These are phyloP conservation scores for Pseudoscleropodium purum DNA, from an alignment of 225 moss, liverwort and hornwort species.

Conservation along the genomic window DNA sequence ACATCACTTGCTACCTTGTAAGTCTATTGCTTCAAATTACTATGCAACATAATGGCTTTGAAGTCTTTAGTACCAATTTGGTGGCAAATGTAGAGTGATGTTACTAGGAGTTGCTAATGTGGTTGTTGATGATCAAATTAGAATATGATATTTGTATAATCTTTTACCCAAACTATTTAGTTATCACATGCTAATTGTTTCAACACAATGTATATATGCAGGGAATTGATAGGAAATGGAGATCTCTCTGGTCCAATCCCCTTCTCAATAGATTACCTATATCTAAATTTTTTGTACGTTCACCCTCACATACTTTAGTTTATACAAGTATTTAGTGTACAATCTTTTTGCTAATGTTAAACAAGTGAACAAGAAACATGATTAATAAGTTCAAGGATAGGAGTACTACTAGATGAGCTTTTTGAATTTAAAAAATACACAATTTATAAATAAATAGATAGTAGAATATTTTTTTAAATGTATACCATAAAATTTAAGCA, in stretches of 20 bases:
- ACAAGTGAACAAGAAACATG: too few relatives aligned
- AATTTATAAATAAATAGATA: too few relatives aligned
- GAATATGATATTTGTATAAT: too few relatives aligned
- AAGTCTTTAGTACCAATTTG: too few relatives aligned
- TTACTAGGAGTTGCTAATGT: fast-evolving
- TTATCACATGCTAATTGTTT: fast-evolving
- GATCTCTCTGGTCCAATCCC: neutral
- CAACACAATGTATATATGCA: neutral
- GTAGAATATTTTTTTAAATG: too few relatives aligned
- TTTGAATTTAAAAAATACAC: too few relatives aligned
- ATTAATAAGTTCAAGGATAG: too few relatives aligned
- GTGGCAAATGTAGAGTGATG: fast-evolving
- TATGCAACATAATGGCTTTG: fast-evolving
- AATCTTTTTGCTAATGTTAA: too few relatives aligned
- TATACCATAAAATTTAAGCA: neutral
- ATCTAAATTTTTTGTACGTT: neutral
- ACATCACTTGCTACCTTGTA: neutral
- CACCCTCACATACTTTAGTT: fast-evolving
- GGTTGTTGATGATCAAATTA: neutral
- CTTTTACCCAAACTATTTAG: fast-evolving
- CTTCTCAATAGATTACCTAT: fast-evolving
- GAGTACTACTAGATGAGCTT: too few relatives aligned
- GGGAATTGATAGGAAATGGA: neutral
- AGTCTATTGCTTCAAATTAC: neutral
- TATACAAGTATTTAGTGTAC: neutral